These are phyloP conservation scores for Fusarium begoniae DNA, from an alignment of 2,329 filamentous ascomycete genomes.

Conservation along the genomic window DNA sequence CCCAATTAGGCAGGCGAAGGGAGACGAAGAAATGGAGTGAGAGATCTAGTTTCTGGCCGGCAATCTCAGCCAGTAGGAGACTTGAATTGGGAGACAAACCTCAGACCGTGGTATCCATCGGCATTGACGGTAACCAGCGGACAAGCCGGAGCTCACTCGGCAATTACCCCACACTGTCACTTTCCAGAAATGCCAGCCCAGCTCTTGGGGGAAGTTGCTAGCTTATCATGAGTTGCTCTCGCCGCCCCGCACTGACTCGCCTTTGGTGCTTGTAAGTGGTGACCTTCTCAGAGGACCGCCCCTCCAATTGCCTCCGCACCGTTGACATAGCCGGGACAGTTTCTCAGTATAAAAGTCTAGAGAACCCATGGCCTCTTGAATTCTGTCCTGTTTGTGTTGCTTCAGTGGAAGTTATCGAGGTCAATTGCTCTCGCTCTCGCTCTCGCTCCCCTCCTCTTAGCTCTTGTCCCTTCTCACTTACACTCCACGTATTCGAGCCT, in stretches of 20 bases:
- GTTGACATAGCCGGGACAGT: slow-evolving; percentile 14
- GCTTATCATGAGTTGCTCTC: slow-evolving; percentile 32
- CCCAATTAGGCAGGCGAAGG: slow-evolving; percentile 34
- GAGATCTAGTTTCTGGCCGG: slow-evolving; percentile 2
- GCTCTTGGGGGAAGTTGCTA: slow-evolving; percentile 4
- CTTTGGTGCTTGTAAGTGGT: slow-evolving; percentile 10
- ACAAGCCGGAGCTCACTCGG: slow-evolving; percentile 18
- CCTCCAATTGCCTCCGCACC: slow-evolving; percentile 31
- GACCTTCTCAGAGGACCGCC: slow-evolving; percentile 3
- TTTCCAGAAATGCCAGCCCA: slow-evolving; percentile 18
- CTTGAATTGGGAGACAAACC: slow-evolving; percentile 28
- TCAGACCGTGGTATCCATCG: slow-evolving; percentile 28
- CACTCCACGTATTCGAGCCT: neutral
- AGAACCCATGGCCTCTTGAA: slow-evolving; percentile 13
- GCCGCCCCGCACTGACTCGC: slow-evolving; percentile 20
- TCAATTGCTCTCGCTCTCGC: slow-evolving; percentile 6
- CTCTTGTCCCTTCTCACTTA: neutral
- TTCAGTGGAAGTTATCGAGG: slow-evolving; percentile 22
- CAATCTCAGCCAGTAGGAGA: slow-evolving; percentile 28
- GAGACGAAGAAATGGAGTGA: slow-evolving; percentile 15
- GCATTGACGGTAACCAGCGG: slow-evolving; percentile 38
- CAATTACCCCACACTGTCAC: slow-evolving; percentile 32
- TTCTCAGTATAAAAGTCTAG: slow-evolving; percentile 29
- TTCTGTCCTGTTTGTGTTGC: slow-evolving; percentile 5
- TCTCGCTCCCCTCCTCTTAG: neutral